Evolutionary conservation across 169 alveolate genomes (phyloP).

Genomic region (Plasmodium yoelii): DNA sequence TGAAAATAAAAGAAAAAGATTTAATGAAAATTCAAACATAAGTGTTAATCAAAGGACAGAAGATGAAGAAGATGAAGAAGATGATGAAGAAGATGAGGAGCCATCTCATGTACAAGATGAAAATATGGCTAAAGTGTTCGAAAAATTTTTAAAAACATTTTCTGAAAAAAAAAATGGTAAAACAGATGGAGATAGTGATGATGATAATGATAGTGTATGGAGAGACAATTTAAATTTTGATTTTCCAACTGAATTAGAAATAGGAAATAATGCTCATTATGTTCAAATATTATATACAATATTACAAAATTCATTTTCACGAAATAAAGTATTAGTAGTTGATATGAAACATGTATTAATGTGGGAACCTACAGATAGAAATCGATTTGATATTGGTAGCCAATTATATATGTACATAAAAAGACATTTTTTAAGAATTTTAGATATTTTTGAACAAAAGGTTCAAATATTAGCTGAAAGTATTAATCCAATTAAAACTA

Average conservation of each 20-base stretch:
- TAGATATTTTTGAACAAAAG: slow-evolving; percentile 83
- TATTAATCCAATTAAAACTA: slow-evolving; percentile 77
- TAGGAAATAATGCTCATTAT: slow-evolving; percentile 73
- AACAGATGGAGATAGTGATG: slow-evolving; percentile 79
- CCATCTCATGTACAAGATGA: slow-evolving; percentile 86
- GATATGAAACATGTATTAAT: slow-evolving; percentile 82
- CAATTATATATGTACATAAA: slow-evolving; percentile 84
- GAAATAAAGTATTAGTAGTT: slow-evolving; percentile 82
- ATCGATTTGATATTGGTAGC: slow-evolving; percentile 79
- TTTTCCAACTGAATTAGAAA: slow-evolving; percentile 78
- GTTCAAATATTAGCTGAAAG: slow-evolving; percentile 81
- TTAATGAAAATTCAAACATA: slow-evolving; percentile 31
- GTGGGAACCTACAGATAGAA: slow-evolving; percentile 82
- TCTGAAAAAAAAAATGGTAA: slow-evolving; percentile 73
- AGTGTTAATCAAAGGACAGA: slow-evolving; percentile 13
- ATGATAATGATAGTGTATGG: slow-evolving; percentile 60
- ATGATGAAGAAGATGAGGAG: slow-evolving; percentile 79
- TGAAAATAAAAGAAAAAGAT: slow-evolving; percentile 32
- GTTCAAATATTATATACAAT: slow-evolving; percentile 48
- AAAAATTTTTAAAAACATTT: slow-evolving; percentile 80
- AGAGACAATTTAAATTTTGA: slow-evolving; percentile 71
- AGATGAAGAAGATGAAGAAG: slow-evolving; percentile 57
- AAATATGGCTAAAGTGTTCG: slow-evolving; percentile 85
- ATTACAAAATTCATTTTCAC: slow-evolving; percentile 76
- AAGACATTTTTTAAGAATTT: slow-evolving; percentile 83